phyloP scores from a whole-genome alignment of 2,329 filamentous ascomycete genomes.

The Stenocarpella maydis region DNA sequence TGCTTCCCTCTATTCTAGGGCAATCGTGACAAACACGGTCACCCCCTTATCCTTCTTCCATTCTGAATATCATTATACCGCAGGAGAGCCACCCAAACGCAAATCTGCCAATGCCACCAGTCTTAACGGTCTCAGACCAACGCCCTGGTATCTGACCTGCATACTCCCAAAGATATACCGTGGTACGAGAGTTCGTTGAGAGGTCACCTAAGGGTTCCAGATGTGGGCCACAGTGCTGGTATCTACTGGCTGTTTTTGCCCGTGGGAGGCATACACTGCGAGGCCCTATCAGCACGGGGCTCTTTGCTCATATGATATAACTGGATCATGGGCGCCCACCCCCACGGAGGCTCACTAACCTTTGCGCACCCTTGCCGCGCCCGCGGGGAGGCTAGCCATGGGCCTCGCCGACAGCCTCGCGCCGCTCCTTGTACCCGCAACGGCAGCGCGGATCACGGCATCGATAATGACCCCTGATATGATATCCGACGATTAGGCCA shows the following conservation, averaged over 20 bases:
- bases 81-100: too few species aligned
- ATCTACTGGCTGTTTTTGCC: neutral
- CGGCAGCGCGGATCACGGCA: conserved; percentile 1
- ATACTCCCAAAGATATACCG: too few species aligned
- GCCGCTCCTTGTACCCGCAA: neutral
- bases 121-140: too few species aligned
- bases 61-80: too few species aligned
- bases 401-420: conserved; percentile 4
- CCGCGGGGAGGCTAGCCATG: neutral
- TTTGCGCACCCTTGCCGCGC: conserved; percentile 1
- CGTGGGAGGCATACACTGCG: neutral
- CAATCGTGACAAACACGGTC: too few species aligned
- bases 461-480: neutral
- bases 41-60: too few species aligned
- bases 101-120: too few species aligned
- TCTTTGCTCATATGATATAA: too few species aligned
- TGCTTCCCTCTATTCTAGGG: too few species aligned
- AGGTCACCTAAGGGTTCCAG: neutral
- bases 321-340: too few species aligned
- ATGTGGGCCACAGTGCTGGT: neutral
- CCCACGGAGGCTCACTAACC: neutral
- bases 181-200: neutral
- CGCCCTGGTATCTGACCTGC: too few species aligned
- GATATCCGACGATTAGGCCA: neutral
- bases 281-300: neutral